Evolutionary conservation across 176 grass and related monocot genomes (phyloP), one percentile per base, ranked within the genome.

Genomic region (Bolboschoenus planiculmis): DNA sequence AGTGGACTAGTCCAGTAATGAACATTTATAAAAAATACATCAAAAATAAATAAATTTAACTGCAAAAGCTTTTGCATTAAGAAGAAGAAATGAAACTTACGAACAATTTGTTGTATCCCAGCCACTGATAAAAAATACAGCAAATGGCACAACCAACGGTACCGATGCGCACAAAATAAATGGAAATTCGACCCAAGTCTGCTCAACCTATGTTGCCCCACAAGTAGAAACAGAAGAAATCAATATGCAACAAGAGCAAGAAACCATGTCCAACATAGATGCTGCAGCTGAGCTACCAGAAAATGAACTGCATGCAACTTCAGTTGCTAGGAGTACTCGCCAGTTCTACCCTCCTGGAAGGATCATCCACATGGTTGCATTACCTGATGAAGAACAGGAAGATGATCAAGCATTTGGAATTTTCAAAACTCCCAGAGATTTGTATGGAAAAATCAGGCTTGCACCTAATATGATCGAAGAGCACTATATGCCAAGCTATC

Each of bases 401-500:
- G 58, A 84, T 35, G 88, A 87, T 78, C 83, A 51, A 84, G 53
- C 37, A 27, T 83, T 91, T 14, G 18, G 68, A 0, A 54, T 91
- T 15, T 93, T 80, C 27, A 86, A 93, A 67, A 93, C 91, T 37
- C 84, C 88, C 1, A 93, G 91, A 83, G 86, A 82, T 46, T 78
- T 93, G 81, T 93, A 93, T n/a, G 91, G 81, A 2, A 93, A 31
- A 86, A 87, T 93, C 67, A 81, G 91, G 76, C 89, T 93, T 2
- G 89, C 86, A 4, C 91, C 89, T 29, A 87, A 88, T 58, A 93
- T 93, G 91, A 68, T 94, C 20, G 66, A 91, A 21, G 84, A 94
- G 5, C 91, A 91, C 86, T 91, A 94, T 77, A 94, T 94, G 91
- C 87, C 77, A 37, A 91, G 91, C 35, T 94, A 94, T 78, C 43